phyloP scores from a whole-genome alignment of 2,329 filamentous ascomycete species.

The Pseudogymnoascus sp. region DNA sequence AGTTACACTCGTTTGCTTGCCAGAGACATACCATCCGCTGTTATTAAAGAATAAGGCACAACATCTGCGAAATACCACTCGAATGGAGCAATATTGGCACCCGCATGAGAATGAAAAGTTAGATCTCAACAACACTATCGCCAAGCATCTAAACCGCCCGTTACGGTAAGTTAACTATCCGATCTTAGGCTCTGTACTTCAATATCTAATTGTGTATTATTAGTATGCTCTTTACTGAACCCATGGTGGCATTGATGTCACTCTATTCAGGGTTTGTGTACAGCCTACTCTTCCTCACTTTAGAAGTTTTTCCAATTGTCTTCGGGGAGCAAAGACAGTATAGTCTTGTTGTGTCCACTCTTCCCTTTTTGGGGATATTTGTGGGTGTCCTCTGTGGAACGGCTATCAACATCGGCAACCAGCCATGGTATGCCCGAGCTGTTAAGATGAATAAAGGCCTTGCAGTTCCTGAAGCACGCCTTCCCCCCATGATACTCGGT shows the following conservation, averaged over 20 bases:
- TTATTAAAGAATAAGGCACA: slow-evolving; percentile 10
- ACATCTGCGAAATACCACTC: slow-evolving; percentile 29
- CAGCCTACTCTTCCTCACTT: slow-evolving; percentile 59
- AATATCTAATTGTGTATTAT: background rate
- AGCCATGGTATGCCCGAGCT: slow-evolving; percentile 23
- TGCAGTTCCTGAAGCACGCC: slow-evolving; percentile 37
- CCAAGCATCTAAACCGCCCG: slow-evolving; percentile 27
- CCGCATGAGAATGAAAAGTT: slow-evolving; percentile 23
- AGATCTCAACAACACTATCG: slow-evolving; percentile 22
- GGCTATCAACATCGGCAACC: slow-evolving; percentile 38
- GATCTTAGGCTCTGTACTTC: too few species aligned
- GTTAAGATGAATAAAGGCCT: slow-evolving; percentile 30
- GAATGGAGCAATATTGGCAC: slow-evolving; percentile 21
- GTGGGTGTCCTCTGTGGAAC: slow-evolving; percentile 40
- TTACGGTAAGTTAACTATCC: slow-evolving; percentile 15
- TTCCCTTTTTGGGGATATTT: slow-evolving; percentile 49
- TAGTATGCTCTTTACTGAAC: slow-evolving; percentile 48
- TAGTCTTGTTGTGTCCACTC: slow-evolving; percentile 49
- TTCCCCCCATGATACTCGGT: slow-evolving; percentile 41
- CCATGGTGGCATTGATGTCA: slow-evolving; percentile 58
- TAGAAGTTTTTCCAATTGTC: slow-evolving; percentile 48
- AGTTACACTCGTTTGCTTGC: too few species aligned
- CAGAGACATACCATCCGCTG: too few species aligned
- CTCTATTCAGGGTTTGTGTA: slow-evolving; percentile 63
- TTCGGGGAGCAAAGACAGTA: slow-evolving; percentile 56